Base-by-base conservation (phyloP, 768 basidiomycete species). In the Lanmaoa rubissima region DNA sequence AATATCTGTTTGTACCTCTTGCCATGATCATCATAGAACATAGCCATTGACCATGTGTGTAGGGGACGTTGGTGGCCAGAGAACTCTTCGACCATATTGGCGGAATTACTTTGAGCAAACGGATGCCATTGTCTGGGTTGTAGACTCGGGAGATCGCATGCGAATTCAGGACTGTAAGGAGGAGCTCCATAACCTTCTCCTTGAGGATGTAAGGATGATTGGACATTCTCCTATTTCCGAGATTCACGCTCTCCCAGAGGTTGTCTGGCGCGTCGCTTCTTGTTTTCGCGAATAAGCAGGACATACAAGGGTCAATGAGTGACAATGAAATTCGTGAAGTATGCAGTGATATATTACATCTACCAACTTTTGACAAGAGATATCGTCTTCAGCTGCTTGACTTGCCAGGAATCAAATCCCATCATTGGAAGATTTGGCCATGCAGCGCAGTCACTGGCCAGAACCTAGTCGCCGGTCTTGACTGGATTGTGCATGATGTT, bases 21-120 rank as follows among this genome's bases (percentile, higher is more conserved):
- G 13, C 40, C 28, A 32, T 42, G 43, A 41, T 52, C 57, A 12
- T 51, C 53, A 13, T 21, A 28, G 10, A 47, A 88, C 86, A 60
- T 92, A 65, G 88, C 85, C 56, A 92, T 92, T 71, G 86, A 94
- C 46, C 91, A 88, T 91, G 68, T 34, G 52, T 52, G 55, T 65
- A 98, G 95, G 96, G 97, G 97, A 99, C 71, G 94, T 98, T 36
- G 97, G 97, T 36, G 96, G 97, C 24, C 97, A 99, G 72, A 85
- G 88, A 55, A 95, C 93, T 0, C 85, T 99, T 50, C 83, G 97
- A 32, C 96, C 97, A 8, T 98, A 98, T 72, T 99, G 97, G 97
- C 79, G 93, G 26, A 99, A 98, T 73, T 98, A 98, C 75, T 98
- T 98, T 64, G 97, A 99, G 73, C 92, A 94, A 74, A 98, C 97